Base-by-base conservation (phyloP, 1,284 basidiomycete genomes). In the Ceratobasidium sp. region DNA sequence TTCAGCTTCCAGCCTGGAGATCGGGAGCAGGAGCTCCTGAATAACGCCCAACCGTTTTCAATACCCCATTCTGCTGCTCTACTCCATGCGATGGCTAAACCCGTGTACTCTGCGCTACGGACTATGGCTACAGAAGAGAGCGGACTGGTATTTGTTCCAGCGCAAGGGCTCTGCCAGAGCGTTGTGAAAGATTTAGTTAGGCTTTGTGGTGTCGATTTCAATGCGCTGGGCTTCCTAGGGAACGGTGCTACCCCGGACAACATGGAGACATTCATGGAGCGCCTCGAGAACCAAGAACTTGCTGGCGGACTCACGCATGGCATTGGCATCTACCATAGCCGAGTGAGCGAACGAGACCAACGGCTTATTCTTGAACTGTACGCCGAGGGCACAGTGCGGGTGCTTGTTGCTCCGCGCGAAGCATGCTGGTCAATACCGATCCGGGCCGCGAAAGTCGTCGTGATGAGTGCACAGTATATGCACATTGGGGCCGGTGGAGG, bases 41-140 rank as follows among this genome's bases (percentile, higher is more conserved):
- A 91, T 13, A 87, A 88, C 17, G 88, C 92, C 28, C 91, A 94
- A 78, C 89, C 94, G 0, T 98, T 98, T 85, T 92, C 92, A 35
- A 92, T 96, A 73, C 90, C 95, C 0, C 92, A 97, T 81, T 97
- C 96, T 3, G 88, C 92, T 0, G 91, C 94, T 0, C 86, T 99
- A 35, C 92, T 97, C 84, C 97, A 97, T 81, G 89, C 92, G 1
- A 98, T 99, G 93, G 89, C 93, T 64, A 98, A 97, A 83, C 96
- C 98, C 4, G 91, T 92, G 0, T 95, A 97, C 82, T 85, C 90
- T 15, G 90, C 83, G 10, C 81, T 86, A 75, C 81, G 85, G 80
- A 83, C 85, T 15, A 84, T 84, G 2, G 80, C 83, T 11, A 81
- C 83, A 1, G 85, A 86, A 0, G 88, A 89, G 65, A 85, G 88